Evolutionary conservation across 2,329 filamentous ascomycete species (phyloP).

Genomic region (Xylariaceae sp.): DNA sequence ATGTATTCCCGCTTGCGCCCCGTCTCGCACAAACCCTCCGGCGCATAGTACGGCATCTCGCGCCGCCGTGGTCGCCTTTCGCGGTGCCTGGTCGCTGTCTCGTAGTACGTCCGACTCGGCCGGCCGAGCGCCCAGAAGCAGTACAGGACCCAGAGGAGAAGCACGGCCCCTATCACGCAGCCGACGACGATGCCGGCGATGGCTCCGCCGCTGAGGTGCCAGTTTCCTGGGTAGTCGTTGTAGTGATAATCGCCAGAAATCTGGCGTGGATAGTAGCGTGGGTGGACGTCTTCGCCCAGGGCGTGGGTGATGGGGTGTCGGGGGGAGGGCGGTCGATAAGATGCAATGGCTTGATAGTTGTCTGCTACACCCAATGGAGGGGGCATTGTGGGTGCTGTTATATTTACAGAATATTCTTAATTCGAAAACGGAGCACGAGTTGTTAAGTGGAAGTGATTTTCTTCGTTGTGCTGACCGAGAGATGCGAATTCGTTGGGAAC

Average conservation of each 20-base stretch:
- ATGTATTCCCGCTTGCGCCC: neutral
- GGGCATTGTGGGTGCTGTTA: too few species aligned
- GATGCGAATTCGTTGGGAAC: too few species aligned
- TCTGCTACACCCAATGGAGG: too few species aligned
- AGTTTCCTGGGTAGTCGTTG: neutral
- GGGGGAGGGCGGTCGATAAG: neutral
- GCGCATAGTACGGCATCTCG: neutral
- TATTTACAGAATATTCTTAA: too few species aligned
- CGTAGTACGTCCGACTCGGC: constrained; percentile 9
- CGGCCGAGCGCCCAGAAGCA: constrained; percentile 5
- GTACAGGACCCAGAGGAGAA: constrained; percentile 4
- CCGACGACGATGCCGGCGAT: constrained; percentile 3
- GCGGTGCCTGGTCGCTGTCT: constrained; percentile 1
- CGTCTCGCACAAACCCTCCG: neutral
- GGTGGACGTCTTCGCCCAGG: neutral
- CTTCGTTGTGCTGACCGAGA: too few species aligned
- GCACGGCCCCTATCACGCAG: constrained; percentile 2
- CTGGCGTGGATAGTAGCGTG: neutral
- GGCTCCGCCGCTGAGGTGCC: neutral
- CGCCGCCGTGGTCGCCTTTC: neutral
- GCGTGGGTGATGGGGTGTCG: neutral
- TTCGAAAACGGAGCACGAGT: too few species aligned
- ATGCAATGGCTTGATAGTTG: too few species aligned
- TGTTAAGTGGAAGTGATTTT: too few species aligned
- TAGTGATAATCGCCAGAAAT: neutral